Percentiles rank a stretch among this genome's conserved stretches.
phyloP scores from a whole-genome alignment of 2,329 filamentous ascomycete species.

The Aureobasidium pullulans region DNA sequence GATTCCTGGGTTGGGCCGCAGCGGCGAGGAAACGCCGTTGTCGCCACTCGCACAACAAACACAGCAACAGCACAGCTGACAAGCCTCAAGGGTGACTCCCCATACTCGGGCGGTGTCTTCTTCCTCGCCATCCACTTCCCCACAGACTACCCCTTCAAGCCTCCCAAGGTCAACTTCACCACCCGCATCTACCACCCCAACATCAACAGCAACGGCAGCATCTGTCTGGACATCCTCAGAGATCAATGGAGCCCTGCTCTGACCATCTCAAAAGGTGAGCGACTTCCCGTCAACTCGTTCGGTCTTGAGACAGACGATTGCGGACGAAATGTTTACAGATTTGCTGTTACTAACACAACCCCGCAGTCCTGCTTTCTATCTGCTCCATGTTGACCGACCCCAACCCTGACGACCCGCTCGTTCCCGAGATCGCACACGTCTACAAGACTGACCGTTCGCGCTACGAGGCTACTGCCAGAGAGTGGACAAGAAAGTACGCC shows the following conservation, averaged over 20 bases:
- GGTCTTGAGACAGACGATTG: not conserved
- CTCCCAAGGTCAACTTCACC: conserved; percentile 99
- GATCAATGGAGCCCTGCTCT: conserved; percentile 99
- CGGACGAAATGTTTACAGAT: not conserved
- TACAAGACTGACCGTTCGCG: conserved; percentile 97
- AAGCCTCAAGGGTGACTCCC: conserved; percentile 69
- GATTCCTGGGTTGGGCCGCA: not conserved
- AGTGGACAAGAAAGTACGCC: conserved; percentile 99
- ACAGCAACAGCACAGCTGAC: not conserved
- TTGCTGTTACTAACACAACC: conserved; percentile 19
- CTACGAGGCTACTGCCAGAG: conserved; percentile 92
- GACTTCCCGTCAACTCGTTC: not conserved
- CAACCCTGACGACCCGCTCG: conserved; percentile 96
- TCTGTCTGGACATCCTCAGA: conserved; percentile 95
- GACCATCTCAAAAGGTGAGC: conserved; percentile 91
- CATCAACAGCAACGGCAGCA: conserved; percentile 99
- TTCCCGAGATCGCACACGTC: conserved; percentile 97
- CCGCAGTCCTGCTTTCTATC: conserved; percentile 85
- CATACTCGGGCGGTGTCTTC: conserved; percentile 97
- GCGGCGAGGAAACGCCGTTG: not conserved
- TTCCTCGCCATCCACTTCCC: conserved; percentile 99
- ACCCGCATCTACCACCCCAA: conserved; percentile 99
- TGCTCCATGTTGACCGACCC: conserved; percentile 99
- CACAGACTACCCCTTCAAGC: conserved; percentile 99
- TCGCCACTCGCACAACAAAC: conserved; percentile 12